Percentiles rank a stretch among this genome's conserved stretches.
These are phyloP conservation scores for Suhomyces faveliae DNA, from an alignment of 805 yeast genomes.

Conservation along the genomic window DNA sequence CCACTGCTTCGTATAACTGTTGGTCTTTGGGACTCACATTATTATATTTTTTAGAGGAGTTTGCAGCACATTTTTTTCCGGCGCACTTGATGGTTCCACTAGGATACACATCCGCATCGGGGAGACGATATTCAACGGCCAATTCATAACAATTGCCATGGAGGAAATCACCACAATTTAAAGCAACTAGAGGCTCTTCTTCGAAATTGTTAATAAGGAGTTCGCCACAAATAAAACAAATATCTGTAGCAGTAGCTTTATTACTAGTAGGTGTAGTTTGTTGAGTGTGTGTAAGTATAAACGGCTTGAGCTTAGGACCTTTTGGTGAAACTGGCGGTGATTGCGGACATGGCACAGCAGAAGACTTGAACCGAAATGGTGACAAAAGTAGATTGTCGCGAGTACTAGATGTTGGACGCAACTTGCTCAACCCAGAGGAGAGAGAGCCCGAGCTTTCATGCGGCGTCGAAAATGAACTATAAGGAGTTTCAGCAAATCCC, in stretches of 20 bases:
- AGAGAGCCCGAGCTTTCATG: neutral
- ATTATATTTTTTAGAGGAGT: neutral
- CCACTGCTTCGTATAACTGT: neutral
- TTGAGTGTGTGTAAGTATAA: neutral
- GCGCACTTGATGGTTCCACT: neutral
- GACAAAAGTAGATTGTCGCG: neutral
- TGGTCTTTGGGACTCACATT: neutral
- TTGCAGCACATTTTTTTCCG: neutral
- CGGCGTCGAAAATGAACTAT: neutral
- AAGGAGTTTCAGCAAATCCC: neutral
- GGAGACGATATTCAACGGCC: constrained; percentile 15
- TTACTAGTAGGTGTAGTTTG: neutral
- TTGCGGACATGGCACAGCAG: neutral
- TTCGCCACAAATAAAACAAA: constrained; percentile 55
- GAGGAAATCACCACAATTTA: constrained; percentile 53
- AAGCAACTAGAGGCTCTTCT: constrained; percentile 46
- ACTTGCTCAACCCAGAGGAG: neutral
- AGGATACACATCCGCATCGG: neutral
- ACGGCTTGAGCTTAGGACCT: constrained; percentile 1
- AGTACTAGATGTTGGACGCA: neutral
- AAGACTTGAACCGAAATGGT: neutral
- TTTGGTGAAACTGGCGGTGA: neutral
- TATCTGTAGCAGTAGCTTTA: constrained; percentile 1
- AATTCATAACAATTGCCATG: constrained; percentile 59
- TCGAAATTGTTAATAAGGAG: constrained; percentile 43